Evolutionary conservation across 106 monocot species (phyloP).

Genomic region (Acanthochlamys bracteata): DNA sequence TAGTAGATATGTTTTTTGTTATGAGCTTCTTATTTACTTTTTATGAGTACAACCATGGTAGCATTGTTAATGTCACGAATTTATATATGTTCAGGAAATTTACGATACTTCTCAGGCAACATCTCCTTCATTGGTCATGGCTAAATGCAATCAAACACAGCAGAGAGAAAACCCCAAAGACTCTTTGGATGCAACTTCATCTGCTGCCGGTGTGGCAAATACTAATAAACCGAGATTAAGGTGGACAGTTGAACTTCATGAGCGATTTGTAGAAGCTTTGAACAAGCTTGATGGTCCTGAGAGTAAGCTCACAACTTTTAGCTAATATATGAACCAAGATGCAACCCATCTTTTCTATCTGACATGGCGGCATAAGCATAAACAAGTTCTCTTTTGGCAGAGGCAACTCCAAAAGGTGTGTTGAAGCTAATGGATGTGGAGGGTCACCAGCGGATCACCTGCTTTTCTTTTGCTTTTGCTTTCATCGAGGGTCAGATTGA

Average conservation of each 20-base stretch:
- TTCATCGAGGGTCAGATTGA: too few species aligned
- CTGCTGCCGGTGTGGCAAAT: conserved; percentile 22
- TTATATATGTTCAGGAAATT: conserved; percentile 46
- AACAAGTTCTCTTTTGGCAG: too few species aligned
- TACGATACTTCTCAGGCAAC: conserved; percentile 46
- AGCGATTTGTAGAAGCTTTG: conserved; percentile 82
- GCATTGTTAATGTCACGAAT: not conserved
- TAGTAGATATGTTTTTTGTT: not conserved
- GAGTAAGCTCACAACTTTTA: conserved; percentile 32
- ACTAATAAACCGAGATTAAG: conserved; percentile 71
- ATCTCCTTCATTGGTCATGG: conserved; percentile 11
- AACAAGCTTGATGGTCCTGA: conserved; percentile 83
- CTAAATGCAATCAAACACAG: conserved; percentile 15
- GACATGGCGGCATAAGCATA: not conserved
- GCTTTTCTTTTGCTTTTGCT: too few species aligned
- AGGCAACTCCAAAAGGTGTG: too few species aligned
- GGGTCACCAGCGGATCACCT: too few species aligned
- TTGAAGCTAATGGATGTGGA: too few species aligned
- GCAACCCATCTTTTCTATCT: conserved; percentile 5
- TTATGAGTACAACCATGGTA: not conserved
- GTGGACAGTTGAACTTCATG: conserved; percentile 87
- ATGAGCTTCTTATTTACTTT: not conserved
- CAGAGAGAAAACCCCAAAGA: conserved; percentile 20
- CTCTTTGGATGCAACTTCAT: conserved; percentile 19
- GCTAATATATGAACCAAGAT: not conserved